phyloP scores from a whole-genome alignment of 2,329 filamentous ascomycete genomes.

The Fusarium sp. region DNA sequence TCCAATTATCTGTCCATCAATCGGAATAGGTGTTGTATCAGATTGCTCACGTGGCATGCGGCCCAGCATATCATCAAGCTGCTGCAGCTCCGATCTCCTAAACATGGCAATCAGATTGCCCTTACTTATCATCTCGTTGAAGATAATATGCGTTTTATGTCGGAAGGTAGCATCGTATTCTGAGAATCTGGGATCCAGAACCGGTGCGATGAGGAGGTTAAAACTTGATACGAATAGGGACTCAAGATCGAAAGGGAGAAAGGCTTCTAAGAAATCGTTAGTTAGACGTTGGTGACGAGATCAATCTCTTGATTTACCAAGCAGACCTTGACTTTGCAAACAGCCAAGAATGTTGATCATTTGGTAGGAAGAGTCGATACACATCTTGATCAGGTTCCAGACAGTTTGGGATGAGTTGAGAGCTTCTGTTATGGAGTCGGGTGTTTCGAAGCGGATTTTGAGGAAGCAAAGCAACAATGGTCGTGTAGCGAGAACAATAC shows the following conservation, averaged over 20 bases:
- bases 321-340: slow-evolving; percentile 58
- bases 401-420: slow-evolving; percentile 55
- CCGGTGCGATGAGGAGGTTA: slow-evolving; percentile 54
- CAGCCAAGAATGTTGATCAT: slow-evolving; percentile 55
- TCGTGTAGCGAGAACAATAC: slow-evolving; percentile 50
- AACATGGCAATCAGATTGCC: slow-evolving; percentile 61
- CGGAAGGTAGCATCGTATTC: slow-evolving; percentile 53
- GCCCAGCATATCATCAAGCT: slow-evolving; percentile 55
- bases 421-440: slow-evolving; percentile 33
- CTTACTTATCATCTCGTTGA: slow-evolving; percentile 60
- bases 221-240: slow-evolving; percentile 57
- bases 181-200: slow-evolving; percentile 51
- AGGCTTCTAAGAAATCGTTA: slow-evolving; percentile 52
- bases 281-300: background rate
- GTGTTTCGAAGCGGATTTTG: slow-evolving; percentile 48
- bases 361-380: slow-evolving; percentile 50
- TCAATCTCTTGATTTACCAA: slow-evolving; percentile 52
- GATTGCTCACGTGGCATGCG: slow-evolving; percentile 38
- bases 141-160: slow-evolving; percentile 55
- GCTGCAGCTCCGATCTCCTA: slow-evolving; percentile 58
- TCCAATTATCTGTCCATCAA: slow-evolving; percentile 33
- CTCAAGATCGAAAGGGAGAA: slow-evolving; percentile 62
- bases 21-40: background rate
- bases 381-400: slow-evolving; percentile 51
- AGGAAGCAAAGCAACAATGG: slow-evolving; percentile 50